These are phyloP conservation scores for Serendipita indica DNA, from an alignment of 768 basidiomycete species.

Conservation along the genomic window DNA sequence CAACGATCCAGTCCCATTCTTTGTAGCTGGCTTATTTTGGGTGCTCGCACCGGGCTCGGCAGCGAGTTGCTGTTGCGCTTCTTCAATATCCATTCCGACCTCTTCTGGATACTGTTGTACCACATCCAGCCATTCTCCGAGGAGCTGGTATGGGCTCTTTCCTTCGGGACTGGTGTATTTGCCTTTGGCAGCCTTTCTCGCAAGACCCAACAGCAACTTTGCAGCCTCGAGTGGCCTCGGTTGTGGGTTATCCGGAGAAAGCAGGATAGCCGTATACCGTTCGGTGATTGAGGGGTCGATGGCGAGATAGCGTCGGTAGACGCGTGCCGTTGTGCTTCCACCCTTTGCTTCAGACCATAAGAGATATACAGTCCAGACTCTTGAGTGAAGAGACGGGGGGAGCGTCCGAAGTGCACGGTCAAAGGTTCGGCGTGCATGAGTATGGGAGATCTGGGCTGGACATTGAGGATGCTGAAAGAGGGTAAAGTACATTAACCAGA, in stretches of 20 bases:
- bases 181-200: constrained; percentile 69
- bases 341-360: constrained; percentile 79
- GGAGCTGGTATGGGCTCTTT: constrained; percentile 88
- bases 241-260: constrained; percentile 37
- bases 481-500: constrained; percentile 90
- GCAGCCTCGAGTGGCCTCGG: constrained; percentile 85
- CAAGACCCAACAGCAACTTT: constrained; percentile 72
- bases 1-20: constrained; percentile 43
- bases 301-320: constrained; percentile 80
- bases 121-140: constrained; percentile 83
- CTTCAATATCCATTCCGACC: constrained; percentile 75
- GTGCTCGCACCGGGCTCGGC: constrained; percentile 22
- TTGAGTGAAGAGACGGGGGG: constrained; percentile 78
- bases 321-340: constrained; percentile 57
- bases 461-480: constrained; percentile 82
- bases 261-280: constrained; percentile 53
- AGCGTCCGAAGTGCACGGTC: constrained; percentile 89
- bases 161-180: constrained; percentile 79
- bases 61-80: constrained; percentile 35
- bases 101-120: constrained; percentile 85
- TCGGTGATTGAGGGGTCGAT: constrained; percentile 73
- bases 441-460: constrained; percentile 66
- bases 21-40: constrained; percentile 19
- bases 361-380: constrained; percentile 87
- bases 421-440: constrained; percentile 86